These are phyloP conservation scores for Pythium coloratum DNA, from an alignment of 352 stramenopile genomes.

Conservation along the genomic window DNA sequence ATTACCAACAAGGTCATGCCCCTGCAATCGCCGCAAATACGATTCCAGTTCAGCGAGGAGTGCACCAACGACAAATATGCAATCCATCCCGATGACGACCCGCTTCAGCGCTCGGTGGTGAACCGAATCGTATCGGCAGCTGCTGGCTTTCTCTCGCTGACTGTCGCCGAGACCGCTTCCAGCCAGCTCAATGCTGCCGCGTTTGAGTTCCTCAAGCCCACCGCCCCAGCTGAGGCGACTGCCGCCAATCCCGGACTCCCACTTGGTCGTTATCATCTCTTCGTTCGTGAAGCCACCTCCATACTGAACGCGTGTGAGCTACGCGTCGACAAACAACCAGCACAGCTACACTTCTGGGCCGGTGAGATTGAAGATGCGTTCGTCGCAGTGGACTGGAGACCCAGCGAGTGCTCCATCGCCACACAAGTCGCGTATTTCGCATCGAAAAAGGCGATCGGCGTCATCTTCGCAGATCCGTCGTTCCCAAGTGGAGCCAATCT, in stretches of 20 bases:
- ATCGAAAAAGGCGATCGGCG: constrained; percentile 31
- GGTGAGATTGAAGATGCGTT: constrained; percentile 29
- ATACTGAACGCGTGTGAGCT: constrained; percentile 41
- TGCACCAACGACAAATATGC: constrained; percentile 45
- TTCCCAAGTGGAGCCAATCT: constrained; percentile 30
- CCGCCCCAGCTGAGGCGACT: background rate
- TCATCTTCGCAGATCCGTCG: constrained; percentile 45
- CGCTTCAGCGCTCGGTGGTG: constrained; percentile 35
- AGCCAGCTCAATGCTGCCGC: constrained; percentile 30
- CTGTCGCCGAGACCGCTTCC: constrained; percentile 42
- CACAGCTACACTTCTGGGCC: constrained; percentile 22
- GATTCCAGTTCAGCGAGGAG: constrained; percentile 57
- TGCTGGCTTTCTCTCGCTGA: constrained; percentile 57
- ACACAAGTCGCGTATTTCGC: constrained; percentile 50
- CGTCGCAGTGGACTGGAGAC: constrained; percentile 29
- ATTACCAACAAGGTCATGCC: constrained; percentile 31
- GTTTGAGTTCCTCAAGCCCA: constrained; percentile 41
- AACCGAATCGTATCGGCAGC: constrained; percentile 42
- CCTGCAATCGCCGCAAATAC: constrained; percentile 37
- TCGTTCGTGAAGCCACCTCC: constrained; percentile 29
- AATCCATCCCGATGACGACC: constrained; percentile 45
- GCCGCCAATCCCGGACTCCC: constrained; percentile 22
- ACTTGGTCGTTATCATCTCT: constrained; percentile 42
- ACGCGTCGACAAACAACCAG: constrained; percentile 25
- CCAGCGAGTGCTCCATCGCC: constrained; percentile 38